Conservation (phyloP, 2,329 filamentous ascomycete genomes). For the Pseudogymnoascus pannorum region DNA sequence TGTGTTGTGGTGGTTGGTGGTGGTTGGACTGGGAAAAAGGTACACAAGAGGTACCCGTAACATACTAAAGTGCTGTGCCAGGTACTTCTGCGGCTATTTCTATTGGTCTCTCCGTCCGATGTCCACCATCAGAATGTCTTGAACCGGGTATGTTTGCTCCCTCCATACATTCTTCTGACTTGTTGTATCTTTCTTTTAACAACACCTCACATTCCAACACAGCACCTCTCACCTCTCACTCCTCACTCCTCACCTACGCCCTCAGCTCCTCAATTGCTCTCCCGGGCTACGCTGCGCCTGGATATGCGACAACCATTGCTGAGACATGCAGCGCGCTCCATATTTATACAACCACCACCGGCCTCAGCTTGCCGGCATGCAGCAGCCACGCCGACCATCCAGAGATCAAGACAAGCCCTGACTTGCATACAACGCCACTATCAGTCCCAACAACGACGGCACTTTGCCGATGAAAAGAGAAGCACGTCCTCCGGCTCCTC, state of each 20-base stretch:
- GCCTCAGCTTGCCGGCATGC: conserved; percentile 18
- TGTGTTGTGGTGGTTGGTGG: neutral
- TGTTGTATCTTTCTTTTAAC: neutral
- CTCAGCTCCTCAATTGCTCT: conserved; percentile 12
- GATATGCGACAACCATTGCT: conserved; percentile 9
- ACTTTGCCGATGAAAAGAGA: conserved; percentile 27
- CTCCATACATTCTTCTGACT: neutral
- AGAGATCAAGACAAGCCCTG: conserved; percentile 20
- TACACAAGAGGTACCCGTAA: neutral
- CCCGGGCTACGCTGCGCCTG: conserved; percentile 15
- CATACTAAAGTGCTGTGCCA: neutral
- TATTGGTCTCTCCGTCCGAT: conserved; percentile 3
- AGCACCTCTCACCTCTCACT: conserved; percentile 11
- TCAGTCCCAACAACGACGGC: conserved; percentile 21
- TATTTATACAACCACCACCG: conserved; percentile 15
- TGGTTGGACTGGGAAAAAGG: neutral
- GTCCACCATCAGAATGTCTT: neutral
- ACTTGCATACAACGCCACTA: conserved; percentile 37
- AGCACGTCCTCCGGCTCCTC: conserved; percentile 14
- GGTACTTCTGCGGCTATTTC: neutral
- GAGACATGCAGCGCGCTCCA: conserved; percentile 5
- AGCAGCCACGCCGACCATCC: conserved; percentile 16
- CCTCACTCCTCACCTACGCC: neutral
- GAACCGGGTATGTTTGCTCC: neutral
- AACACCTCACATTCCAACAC: conserved; percentile 12